Evolutionary conservation across 345 rosid species (phyloP).

Genomic region (Eucalyptus erythrocorys): DNA sequence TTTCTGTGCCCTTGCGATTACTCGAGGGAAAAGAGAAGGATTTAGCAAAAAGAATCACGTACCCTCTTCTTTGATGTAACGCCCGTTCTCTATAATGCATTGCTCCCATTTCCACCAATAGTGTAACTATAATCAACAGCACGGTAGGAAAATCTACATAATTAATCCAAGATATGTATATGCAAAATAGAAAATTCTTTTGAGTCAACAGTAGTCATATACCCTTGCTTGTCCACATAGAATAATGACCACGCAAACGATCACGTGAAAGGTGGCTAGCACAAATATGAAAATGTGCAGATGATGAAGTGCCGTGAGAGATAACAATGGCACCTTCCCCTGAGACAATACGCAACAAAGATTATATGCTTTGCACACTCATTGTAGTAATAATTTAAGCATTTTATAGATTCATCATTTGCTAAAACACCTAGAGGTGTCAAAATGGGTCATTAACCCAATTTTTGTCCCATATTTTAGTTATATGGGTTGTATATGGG

Average conservation of each 20-base stretch:
- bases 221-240: conserved; percentile 70
- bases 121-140: conserved; percentile 22
- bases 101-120: conserved; percentile 85
- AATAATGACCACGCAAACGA: conserved; percentile 63
- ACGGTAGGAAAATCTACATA: neutral
- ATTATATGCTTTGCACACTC: no score
- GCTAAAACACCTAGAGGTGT: neutral
- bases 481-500: no score
- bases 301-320: conserved; percentile 60
- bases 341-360: conserved; percentile 3
- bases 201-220: neutral
- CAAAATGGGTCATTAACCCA: no score
- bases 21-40: neutral
- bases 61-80: conserved; percentile 35
- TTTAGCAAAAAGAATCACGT: neutral
- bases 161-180: neutral
- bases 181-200: neutral
- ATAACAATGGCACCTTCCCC: conserved; percentile 58
- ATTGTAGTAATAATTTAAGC: no score
- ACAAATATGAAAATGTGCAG: conserved; percentile 80
- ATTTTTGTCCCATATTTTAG: no score
- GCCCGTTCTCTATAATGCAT: conserved; percentile 7
- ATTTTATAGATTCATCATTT: neutral
- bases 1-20: neutral
- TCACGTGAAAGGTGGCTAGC: conserved; percentile 58